These are phyloP conservation scores for Trichoderma simmonsii DNA, from an alignment of 2,329 filamentous ascomycete genomes.

Conservation along the genomic window DNA sequence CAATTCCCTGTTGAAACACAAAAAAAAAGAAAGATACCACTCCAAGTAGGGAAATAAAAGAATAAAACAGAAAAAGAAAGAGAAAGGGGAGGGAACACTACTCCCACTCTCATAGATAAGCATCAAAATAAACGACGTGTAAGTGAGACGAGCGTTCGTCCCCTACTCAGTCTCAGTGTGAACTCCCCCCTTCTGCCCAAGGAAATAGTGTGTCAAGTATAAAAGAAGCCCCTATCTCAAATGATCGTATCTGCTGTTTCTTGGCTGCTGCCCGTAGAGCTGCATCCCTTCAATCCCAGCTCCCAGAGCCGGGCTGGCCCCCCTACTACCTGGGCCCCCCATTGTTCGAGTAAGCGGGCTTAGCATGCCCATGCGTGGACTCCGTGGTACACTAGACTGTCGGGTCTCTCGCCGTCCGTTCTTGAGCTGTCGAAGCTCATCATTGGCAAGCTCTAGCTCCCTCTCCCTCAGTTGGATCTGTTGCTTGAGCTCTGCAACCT, in stretches of 20 bases:
- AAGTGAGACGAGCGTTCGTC: neutral
- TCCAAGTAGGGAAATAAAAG: neutral
- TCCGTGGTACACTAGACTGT: constrained; percentile 55
- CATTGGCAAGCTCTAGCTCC: constrained; percentile 46
- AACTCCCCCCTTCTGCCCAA: neutral
- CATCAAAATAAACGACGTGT: neutral
- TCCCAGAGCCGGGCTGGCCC: constrained; percentile 46
- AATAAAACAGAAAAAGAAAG: neutral
- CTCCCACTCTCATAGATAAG: neutral
- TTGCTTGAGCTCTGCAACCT: constrained; percentile 41
- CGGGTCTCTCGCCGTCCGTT: constrained; percentile 55
- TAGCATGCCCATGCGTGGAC: constrained; percentile 53
- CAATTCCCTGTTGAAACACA: neutral
- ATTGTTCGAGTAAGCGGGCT: constrained; percentile 43
- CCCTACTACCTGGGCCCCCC: constrained; percentile 44
- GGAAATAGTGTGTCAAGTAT: neutral
- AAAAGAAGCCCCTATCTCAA: constrained; percentile 30
- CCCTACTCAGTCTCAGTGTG: neutral
- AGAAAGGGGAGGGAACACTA: neutral
- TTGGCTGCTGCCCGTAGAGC: constrained; percentile 38
- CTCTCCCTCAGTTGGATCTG: constrained; percentile 49
- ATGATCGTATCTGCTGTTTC: constrained; percentile 43
- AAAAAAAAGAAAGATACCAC: neutral
- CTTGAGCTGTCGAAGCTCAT: constrained; percentile 48
- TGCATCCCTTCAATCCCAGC: constrained; percentile 38